A percentile compares a stretch with the other conserved stretches of the same genome.
Evolutionary conservation across 192 early-diverging fungal genomes (phyloP).

Genomic region (Coemansia sp.): DNA sequence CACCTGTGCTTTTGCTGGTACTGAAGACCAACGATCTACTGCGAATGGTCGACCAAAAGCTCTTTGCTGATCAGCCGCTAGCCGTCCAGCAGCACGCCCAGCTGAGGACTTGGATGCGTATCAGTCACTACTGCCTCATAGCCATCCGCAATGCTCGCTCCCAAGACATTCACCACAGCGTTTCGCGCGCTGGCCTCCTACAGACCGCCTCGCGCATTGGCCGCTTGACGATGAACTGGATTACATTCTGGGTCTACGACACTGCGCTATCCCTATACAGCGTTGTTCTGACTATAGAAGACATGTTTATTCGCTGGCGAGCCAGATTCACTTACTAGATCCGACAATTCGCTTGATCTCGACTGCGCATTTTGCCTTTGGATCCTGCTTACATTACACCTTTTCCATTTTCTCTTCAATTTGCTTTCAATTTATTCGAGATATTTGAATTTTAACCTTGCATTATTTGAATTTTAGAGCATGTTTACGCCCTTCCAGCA

Average conservation of each 20-base stretch:
- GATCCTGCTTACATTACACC: background rate
- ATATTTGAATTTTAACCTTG: background rate
- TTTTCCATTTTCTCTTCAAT: background rate
- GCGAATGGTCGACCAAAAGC: constrained; percentile 65
- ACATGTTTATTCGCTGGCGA: constrained; percentile 30
- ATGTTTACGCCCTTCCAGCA: constrained; percentile 43
- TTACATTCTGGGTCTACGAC: constrained; percentile 34
- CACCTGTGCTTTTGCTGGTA: constrained; percentile 81
- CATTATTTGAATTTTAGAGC: background rate
- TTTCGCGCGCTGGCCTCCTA: constrained; percentile 17
- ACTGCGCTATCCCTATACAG: constrained; percentile 21
- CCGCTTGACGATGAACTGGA: constrained; percentile 28
- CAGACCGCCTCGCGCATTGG: constrained; percentile 12
- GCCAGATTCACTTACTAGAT: background rate
- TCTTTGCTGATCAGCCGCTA: constrained; percentile 51
- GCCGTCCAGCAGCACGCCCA: constrained; percentile 48
- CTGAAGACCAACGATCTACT: constrained; percentile 93
- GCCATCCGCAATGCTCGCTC: constrained; percentile 44
- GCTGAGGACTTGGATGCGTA: constrained; percentile 41
- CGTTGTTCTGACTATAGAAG: constrained; percentile 22
- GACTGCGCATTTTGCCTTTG: background rate
- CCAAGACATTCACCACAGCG: constrained; percentile 28
- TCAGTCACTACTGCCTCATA: constrained; percentile 49
- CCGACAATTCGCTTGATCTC: background rate
- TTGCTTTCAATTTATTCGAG: background rate